A percentile compares a stretch with the other conserved stretches of the same genome.
Evolutionary conservation across 2,329 filamentous ascomycete genomes (phyloP).

Genomic region (Ascochyta rabiei): DNA sequence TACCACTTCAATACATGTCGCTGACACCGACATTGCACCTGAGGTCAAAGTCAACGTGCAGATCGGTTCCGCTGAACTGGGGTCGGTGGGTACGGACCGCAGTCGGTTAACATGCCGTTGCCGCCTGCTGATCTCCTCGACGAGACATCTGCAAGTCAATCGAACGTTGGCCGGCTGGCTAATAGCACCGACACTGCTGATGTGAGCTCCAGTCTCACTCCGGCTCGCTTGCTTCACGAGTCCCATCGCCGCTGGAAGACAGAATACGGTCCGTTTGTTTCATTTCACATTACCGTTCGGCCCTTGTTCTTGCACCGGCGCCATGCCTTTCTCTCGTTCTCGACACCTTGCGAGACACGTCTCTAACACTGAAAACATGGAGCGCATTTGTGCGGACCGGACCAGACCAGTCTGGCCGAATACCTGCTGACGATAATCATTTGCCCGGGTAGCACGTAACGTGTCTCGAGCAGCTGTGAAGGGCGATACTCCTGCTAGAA

Average conservation of each 20-base stretch:
- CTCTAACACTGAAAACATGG: neutral
- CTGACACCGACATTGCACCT: constrained; percentile 2
- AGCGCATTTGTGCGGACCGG: neutral
- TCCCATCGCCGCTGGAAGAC: neutral
- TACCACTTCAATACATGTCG: constrained; percentile 3
- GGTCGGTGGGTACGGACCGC: constrained; percentile 9
- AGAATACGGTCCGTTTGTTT: too few species aligned
- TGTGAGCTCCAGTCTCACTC: neutral
- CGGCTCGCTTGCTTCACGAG: neutral
- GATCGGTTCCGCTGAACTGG: constrained; percentile 7
- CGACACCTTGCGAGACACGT: neutral
- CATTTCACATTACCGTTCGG: constrained; percentile 1
- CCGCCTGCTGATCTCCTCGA: constrained; percentile 5
- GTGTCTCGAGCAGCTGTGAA: neutral
- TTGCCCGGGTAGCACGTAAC: neutral
- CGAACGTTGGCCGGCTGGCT: neutral
- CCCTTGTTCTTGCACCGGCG: constrained; percentile 2
- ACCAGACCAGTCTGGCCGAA: neutral
- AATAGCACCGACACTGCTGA: neutral
- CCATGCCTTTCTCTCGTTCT: neutral
- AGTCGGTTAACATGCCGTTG: constrained; percentile 15
- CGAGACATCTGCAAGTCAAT: constrained; percentile 6
- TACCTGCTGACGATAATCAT: neutral
- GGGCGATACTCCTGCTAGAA: neutral
- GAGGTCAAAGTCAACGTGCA: constrained; percentile 10